A percentile compares a stretch with the other conserved stretches of the same genome.
Evolutionary conservation across 345 rosid species (phyloP).

Genomic region (Gossypium raimondii): DNA sequence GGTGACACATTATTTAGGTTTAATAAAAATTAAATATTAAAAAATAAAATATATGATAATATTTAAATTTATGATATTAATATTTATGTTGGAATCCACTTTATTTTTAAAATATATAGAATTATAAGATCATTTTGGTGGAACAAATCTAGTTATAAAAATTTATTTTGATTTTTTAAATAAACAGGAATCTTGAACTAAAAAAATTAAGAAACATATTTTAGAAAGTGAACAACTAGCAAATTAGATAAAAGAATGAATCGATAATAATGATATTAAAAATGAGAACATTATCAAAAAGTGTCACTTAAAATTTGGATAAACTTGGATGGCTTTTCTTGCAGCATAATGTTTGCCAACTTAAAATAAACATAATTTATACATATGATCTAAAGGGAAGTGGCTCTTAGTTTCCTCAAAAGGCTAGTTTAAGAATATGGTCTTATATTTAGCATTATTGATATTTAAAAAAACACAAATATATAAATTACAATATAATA

Average conservation of each 20-base stretch:
- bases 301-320: neutral
- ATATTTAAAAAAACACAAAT: no score
- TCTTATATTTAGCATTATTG: neutral
- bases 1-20: no score
- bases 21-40: no score
- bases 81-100: neutral
- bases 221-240: neutral
- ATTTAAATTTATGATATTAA: no score
- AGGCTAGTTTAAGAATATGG: neutral
- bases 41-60: no score
- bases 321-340: no score
- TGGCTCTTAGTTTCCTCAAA: constrained; percentile 7
- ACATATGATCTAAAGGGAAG: neutral
- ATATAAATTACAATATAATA: no score
- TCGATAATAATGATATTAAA: neutral
- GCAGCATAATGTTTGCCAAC: no score
- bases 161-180: neutral
- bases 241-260: neutral
- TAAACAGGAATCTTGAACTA: neutral
- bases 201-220: neutral
- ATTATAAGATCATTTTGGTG: neutral
- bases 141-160: neutral
- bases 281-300: neutral
- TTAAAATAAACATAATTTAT: no score
- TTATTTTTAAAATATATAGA: neutral